phyloP scores from a whole-genome alignment of 1,139 yeast genomes.

The Eremothecium cymbalariae region DNA sequence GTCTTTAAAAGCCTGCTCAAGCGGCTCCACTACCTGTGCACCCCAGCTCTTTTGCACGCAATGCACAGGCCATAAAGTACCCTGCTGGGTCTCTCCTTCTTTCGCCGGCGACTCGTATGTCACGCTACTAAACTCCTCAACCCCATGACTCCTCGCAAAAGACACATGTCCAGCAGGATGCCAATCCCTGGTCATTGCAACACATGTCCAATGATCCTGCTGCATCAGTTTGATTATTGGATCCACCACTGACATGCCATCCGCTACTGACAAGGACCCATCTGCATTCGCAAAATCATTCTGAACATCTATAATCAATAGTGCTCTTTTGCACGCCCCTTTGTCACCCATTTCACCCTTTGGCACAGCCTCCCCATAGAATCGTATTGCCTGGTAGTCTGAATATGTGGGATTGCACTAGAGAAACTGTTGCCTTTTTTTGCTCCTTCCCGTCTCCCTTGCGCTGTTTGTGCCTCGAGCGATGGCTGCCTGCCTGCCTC shows the following conservation, averaged over 20 bases:
- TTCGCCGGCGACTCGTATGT: conserved; percentile 39
- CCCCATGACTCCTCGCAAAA: conserved; percentile 63
- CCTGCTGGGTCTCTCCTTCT: conserved; percentile 33
- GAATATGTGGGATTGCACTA: too few relatives aligned
- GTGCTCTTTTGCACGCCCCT: conserved; percentile 36
- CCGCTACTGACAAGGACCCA: conserved; percentile 66
- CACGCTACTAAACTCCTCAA: conserved; percentile 45
- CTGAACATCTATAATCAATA: conserved; percentile 72
- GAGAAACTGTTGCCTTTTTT: too few relatives aligned
- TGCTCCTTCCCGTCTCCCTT: too few relatives aligned
- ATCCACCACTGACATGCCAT: conserved; percentile 54
- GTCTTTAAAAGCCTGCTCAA: conserved; percentile 29
- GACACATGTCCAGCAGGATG: conserved; percentile 74
- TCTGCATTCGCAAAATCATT: conserved; percentile 74
- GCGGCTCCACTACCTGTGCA: conserved; percentile 49
- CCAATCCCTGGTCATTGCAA: conserved; percentile 82
- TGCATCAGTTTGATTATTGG: conserved; percentile 39
- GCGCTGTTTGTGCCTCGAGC: too few relatives aligned
- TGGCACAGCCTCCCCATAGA: too few relatives aligned
- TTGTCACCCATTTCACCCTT: not conserved
- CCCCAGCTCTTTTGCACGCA: conserved; percentile 71
- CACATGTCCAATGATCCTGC: conserved; percentile 45
- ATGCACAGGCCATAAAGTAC: conserved; percentile 77
- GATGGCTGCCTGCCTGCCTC: too few relatives aligned
- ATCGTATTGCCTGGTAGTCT: too few relatives aligned